Percentiles rank a stretch among this genome's conserved stretches.
phyloP scores from a whole-genome alignment of 352 stramenopile species.

The Phytophthora capsici region DNA sequence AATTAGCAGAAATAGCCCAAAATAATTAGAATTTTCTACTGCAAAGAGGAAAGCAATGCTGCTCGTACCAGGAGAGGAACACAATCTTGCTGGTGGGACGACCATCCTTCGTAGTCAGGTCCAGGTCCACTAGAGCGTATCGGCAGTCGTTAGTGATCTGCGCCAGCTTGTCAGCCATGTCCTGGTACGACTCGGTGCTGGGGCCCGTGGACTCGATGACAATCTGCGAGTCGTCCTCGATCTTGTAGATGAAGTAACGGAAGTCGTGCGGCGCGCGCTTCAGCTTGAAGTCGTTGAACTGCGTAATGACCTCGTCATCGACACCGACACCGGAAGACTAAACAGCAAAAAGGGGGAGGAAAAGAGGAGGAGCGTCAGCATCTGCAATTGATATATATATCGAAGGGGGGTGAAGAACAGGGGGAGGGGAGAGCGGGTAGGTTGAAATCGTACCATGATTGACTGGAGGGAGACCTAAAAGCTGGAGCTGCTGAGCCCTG shows the following conservation, averaged over 20 bases:
- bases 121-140: conserved; percentile 91
- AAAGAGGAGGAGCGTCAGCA: conserved; percentile 1
- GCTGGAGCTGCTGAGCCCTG: conserved; percentile 24
- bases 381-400: neutral
- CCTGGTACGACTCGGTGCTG: conserved; percentile 83
- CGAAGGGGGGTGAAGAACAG: neutral
- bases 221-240: conserved; percentile 93
- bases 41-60: neutral
- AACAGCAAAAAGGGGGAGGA: neutral
- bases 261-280: conserved; percentile 92
- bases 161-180: conserved; percentile 86
- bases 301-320: conserved; percentile 91
- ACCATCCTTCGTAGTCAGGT: conserved; percentile 90
- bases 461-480: conserved; percentile 15
- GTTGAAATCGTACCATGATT: conserved; percentile 29
- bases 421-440: no score
- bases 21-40: neutral
- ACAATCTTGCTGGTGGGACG: conserved; percentile 91
- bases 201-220: conserved; percentile 90
- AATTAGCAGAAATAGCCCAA: neutral
- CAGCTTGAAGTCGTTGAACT: conserved; percentile 97
- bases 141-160: conserved; percentile 83
- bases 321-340: conserved; percentile 95
- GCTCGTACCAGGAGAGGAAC: conserved; percentile 89
- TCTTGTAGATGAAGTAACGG: conserved; percentile 97